Evolutionary conservation across 345 rosid genomes (phyloP).

Genomic region (Syzygium aromaticum): DNA sequence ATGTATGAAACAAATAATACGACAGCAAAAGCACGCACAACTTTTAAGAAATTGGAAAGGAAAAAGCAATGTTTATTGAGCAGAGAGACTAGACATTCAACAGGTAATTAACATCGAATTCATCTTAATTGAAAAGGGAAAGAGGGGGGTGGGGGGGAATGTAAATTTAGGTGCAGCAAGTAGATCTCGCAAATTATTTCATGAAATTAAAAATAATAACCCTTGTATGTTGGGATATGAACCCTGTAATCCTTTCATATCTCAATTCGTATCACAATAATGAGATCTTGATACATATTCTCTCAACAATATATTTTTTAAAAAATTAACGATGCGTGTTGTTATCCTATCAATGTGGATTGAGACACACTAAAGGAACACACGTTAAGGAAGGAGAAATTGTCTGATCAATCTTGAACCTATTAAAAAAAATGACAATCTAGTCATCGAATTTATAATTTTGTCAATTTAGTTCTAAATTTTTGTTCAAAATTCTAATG

Average conservation of each 20-base stretch:
- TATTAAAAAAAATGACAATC: too few species aligned
- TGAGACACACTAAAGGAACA: not conserved
- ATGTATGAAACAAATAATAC: not conserved
- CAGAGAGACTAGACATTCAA: not conserved
- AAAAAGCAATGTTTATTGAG: not conserved
- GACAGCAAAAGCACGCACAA: not conserved
- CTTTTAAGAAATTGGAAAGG: not conserved
- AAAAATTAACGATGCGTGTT: not conserved
- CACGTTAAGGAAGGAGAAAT: not conserved
- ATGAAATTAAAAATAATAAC: not conserved
- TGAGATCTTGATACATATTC: not conserved
- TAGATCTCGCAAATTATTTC: not conserved
- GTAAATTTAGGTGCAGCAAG: too few species aligned
- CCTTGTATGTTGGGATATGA: not conserved
- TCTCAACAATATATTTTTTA: not conserved
- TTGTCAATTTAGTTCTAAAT: too few species aligned
- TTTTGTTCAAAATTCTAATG: too few species aligned
- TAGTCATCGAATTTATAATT: too few species aligned
- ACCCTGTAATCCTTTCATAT: not conserved
- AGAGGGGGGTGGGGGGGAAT: not conserved
- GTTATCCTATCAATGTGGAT: not conserved
- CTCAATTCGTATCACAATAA: not conserved
- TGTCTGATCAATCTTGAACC: too few species aligned
- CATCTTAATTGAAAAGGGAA: not conserved
- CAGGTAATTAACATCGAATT: not conserved